These are phyloP conservation scores for Diaporthe ilicicola DNA, from an alignment of 2,329 filamentous ascomycete species.

Conservation along the genomic window DNA sequence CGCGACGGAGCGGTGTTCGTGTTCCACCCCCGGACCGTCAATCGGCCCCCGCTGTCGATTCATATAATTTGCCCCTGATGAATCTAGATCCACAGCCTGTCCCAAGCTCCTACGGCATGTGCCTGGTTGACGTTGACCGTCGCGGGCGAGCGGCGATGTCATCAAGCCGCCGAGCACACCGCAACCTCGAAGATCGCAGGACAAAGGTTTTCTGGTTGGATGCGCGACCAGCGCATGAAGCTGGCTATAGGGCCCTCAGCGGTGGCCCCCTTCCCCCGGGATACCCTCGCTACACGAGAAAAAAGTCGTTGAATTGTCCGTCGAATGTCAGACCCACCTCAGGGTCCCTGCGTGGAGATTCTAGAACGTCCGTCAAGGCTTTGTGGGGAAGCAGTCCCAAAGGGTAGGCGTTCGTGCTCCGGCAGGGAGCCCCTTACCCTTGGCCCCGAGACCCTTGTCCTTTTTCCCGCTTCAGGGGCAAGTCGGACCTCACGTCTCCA, in stretches of 20 bases:
- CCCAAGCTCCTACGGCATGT: constrained; percentile 21
- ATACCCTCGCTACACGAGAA: constrained; percentile 23
- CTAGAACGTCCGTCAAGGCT: constrained; percentile 22
- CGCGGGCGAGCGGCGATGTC: constrained; percentile 10
- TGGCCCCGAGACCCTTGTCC: neutral
- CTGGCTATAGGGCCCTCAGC: constrained; percentile 11
- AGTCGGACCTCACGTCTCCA: neutral
- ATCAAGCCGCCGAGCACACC: constrained; percentile 16
- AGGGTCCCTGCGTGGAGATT: constrained; percentile 29
- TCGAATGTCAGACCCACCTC: constrained; percentile 24
- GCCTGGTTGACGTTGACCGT: neutral
- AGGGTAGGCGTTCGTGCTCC: constrained; percentile 10
- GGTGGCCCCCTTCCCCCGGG: neutral
- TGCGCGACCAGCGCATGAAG: neutral
- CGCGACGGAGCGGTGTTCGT: constrained; percentile 27
- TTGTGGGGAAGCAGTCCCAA: constrained; percentile 25
- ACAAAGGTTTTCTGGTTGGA: constrained; percentile 1
- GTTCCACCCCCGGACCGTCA: constrained; percentile 29
- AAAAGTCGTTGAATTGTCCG: constrained; percentile 18
- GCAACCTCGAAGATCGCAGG: constrained; percentile 22
- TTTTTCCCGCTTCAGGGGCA: constrained; percentile 11
- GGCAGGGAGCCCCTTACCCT: neutral
- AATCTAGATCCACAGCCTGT: constrained; percentile 23
- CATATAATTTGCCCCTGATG: constrained; percentile 32
- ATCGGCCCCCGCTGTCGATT: constrained; percentile 25